Percentiles rank a stretch among this genome's conserved stretches.
phyloP scores from a whole-genome alignment of 2,329 filamentous ascomycete genomes.

The Iodosphaeria phyllophila region DNA sequence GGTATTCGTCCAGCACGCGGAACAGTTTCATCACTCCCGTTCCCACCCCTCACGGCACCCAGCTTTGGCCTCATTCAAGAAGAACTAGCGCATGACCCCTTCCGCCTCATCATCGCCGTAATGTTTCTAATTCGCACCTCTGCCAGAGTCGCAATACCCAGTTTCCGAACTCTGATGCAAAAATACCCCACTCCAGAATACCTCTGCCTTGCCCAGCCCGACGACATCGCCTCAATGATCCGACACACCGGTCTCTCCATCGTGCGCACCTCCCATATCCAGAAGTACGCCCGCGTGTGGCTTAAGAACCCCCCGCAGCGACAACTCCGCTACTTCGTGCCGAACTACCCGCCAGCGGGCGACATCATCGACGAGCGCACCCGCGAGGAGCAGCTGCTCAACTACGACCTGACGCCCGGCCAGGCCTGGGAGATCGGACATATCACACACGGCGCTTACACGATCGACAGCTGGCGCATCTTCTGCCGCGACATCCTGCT shows the following conservation, averaged over 20 bases:
- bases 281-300: conserved; percentile 55
- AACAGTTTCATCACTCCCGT: conserved; percentile 36
- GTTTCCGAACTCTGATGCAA: conserved; percentile 49
- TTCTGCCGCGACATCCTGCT: conserved; percentile 72
- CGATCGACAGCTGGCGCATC: conserved; percentile 80
- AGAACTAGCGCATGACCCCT: conserved; percentile 53
- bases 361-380: conserved; percentile 12
- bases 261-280: conserved; percentile 47
- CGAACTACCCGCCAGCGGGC: conserved; percentile 20
- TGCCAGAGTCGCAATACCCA: conserved; percentile 55
- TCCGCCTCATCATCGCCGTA: conserved; percentile 63
- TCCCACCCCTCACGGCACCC: conserved; percentile 44
- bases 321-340: conserved; percentile 33
- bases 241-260: conserved; percentile 52
- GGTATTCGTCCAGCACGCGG: conserved; percentile 19
- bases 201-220: conserved; percentile 36
- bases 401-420: conserved; percentile 8
- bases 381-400: conserved; percentile 10
- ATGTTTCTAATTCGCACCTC: conserved; percentile 73
- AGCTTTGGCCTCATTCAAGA: conserved; percentile 75
- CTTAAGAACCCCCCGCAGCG: conserved; percentile 39
- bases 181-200: conserved; percentile 46
- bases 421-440: conserved; percentile 71
- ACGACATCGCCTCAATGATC: conserved; percentile 43
- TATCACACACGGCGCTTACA: conserved; percentile 65